Evolutionary conservation across 1,284 basidiomycete species (phyloP).

Genomic region (Earliella scabrosa): DNA sequence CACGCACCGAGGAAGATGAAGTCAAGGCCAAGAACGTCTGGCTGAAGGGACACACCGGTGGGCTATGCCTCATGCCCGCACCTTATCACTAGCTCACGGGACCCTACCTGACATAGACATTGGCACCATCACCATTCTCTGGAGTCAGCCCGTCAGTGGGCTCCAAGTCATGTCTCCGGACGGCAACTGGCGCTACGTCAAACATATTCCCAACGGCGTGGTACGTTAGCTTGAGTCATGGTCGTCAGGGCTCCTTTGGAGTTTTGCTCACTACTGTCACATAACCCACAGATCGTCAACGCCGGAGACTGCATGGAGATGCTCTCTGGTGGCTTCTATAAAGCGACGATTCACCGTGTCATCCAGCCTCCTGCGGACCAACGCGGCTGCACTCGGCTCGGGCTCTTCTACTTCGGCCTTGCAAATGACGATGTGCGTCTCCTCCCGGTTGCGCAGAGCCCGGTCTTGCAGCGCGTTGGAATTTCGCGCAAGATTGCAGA

Average conservation of each 20-base stretch:
- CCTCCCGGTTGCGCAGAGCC: slow-evolving; percentile 32
- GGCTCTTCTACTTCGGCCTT: slow-evolving; percentile 47
- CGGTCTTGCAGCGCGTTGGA: slow-evolving; percentile 34
- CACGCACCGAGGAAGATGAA: slow-evolving; percentile 50
- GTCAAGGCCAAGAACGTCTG: slow-evolving; percentile 56
- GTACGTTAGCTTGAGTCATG: slow-evolving; percentile 32
- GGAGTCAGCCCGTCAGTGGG: slow-evolving; percentile 61
- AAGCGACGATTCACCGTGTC: slow-evolving; percentile 46
- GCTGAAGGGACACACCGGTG: slow-evolving; percentile 65
- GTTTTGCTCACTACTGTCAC: not conserved
- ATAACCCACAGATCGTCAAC: slow-evolving; percentile 44
- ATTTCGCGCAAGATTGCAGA: slow-evolving; percentile 32
- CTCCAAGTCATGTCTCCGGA: slow-evolving; percentile 59
- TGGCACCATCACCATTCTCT: slow-evolving; percentile 58
- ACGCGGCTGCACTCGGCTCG: slow-evolving; percentile 42
- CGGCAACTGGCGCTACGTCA: slow-evolving; percentile 61
- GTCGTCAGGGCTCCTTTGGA: not conserved
- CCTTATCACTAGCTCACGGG: not conserved
- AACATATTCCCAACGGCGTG: slow-evolving; percentile 60
- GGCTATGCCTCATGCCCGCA: slow-evolving; percentile 1
- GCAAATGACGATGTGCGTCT: slow-evolving; percentile 36
- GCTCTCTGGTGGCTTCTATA: slow-evolving; percentile 47
- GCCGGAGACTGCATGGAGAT: slow-evolving; percentile 46
- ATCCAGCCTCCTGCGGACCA: slow-evolving; percentile 55
- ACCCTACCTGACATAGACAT: slow-evolving; percentile 43